These are phyloP conservation scores for Paracorniculantispora psalliotae DNA, from an alignment of 2,329 filamentous ascomycete genomes.

Conservation along the genomic window DNA sequence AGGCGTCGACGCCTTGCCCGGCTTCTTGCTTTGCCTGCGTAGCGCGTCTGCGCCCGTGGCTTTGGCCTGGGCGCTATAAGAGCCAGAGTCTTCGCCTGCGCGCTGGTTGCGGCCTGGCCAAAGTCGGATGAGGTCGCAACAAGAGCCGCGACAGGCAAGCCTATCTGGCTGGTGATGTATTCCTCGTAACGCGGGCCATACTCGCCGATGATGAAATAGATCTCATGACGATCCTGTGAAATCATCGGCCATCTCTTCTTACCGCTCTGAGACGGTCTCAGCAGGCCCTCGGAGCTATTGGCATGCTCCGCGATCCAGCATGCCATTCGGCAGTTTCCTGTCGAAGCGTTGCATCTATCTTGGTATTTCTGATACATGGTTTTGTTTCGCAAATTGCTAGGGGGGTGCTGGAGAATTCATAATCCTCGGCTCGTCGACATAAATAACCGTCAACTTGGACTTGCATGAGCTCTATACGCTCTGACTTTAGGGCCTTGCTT, in stretches of 20 bases:
- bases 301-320: neutral
- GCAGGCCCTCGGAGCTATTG: neutral
- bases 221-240: constrained; percentile 13
- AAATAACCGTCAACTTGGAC: neutral
- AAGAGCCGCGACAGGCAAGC: neutral
- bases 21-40: too few relatives aligned
- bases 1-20: too few relatives aligned
- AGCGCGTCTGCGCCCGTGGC: too few relatives aligned
- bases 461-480: neutral
- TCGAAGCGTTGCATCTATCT: neutral
- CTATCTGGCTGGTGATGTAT: neutral
- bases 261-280: neutral
- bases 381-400: neutral
- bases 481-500: neutral
- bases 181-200: neutral
- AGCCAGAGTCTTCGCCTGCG: neutral
- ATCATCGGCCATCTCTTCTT: neutral
- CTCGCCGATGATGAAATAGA: constrained; percentile 12
- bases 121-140: too few relatives aligned
- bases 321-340: neutral
- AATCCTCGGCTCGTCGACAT: neutral
- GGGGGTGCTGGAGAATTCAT: neutral
- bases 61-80: too few relatives aligned
- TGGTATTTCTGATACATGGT: neutral
- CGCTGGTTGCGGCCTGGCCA: neutral